phyloP scores from a whole-genome alignment of 306 rosid species.

The Cicer arietinum region DNA sequence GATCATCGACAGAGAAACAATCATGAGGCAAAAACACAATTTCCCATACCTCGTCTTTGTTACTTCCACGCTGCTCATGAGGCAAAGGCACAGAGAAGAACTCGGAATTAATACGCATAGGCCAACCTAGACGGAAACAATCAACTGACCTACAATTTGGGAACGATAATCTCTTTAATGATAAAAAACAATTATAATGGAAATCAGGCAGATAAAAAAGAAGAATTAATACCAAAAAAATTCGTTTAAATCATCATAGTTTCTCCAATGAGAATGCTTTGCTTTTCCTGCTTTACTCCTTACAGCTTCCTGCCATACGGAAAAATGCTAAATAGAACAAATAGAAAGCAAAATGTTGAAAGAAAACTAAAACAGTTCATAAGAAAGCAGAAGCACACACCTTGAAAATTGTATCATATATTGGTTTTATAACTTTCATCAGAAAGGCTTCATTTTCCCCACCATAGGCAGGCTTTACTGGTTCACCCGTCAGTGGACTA shows the following conservation, averaged over 20 bases:
- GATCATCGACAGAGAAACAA: constrained; percentile 7
- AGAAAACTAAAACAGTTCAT: constrained; percentile 21
- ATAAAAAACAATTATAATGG: constrained; percentile 13
- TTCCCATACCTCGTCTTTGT: constrained; percentile 69
- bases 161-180: constrained; percentile 35
- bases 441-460: constrained; percentile 84
- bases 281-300: constrained; percentile 72
- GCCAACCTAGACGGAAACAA: constrained; percentile 92
- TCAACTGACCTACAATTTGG: constrained; percentile 74
- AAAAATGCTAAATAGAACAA: constrained; percentile 20
- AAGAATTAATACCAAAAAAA: constrained; percentile 73
- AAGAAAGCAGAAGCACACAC: constrained; percentile 46
- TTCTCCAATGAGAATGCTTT: constrained; percentile 98
- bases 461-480: constrained; percentile 88
- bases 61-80: constrained; percentile 21
- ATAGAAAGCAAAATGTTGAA: constrained; percentile 29
- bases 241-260: constrained; percentile 95
- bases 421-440: constrained; percentile 84
- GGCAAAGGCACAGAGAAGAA: constrained; percentile 68
- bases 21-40: neutral
- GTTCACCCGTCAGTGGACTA: constrained; percentile 90
- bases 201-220: constrained; percentile 27
- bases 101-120: constrained; percentile 80
- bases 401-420: constrained; percentile 78
- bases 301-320: constrained; percentile 63